Percentiles rank a stretch among this genome's conserved stretches.
phyloP scores from a whole-genome alignment of 2,329 filamentous ascomycete species.

The Fusarium sp. region DNA sequence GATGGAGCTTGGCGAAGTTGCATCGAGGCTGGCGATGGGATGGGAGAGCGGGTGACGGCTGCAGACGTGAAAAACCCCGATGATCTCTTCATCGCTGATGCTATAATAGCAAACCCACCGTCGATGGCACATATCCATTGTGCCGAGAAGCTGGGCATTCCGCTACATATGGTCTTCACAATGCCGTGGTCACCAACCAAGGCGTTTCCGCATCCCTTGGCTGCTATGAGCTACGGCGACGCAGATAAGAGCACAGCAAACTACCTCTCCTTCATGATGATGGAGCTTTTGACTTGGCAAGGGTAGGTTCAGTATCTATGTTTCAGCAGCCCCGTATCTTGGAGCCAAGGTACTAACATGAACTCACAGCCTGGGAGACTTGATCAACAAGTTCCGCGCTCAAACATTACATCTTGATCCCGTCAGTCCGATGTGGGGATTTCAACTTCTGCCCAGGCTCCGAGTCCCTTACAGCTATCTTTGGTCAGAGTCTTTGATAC shows the following conservation, averaged over 20 bases:
- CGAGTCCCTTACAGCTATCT: slow-evolving; percentile 77
- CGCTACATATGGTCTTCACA: slow-evolving; percentile 65
- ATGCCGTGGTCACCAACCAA: slow-evolving; percentile 79
- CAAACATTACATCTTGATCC: slow-evolving; percentile 72
- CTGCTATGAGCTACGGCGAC: slow-evolving; percentile 53
- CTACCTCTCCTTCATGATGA: slow-evolving; percentile 55
- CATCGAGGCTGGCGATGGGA: slow-evolving; percentile 52
- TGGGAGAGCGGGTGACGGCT: slow-evolving; percentile 43
- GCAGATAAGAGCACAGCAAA: slow-evolving; percentile 41
- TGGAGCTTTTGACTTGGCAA: slow-evolving; percentile 82
- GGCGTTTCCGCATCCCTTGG: slow-evolving; percentile 43
- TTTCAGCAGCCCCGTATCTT: background rate
- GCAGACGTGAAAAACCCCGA: slow-evolving; percentile 40
- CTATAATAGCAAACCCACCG: slow-evolving; percentile 67
- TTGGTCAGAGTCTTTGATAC: slow-evolving; percentile 76
- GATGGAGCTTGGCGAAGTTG: slow-evolving; percentile 53
- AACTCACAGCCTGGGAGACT: slow-evolving; percentile 65
- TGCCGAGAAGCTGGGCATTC: slow-evolving; percentile 61
- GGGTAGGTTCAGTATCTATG: slow-evolving; percentile 54
- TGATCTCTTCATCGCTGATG: slow-evolving; percentile 64
- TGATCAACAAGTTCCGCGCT: slow-evolving; percentile 77
- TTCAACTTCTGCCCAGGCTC: slow-evolving; percentile 71
- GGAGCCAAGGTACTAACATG: background rate
- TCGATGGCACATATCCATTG: slow-evolving; percentile 65
- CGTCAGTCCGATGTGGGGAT: slow-evolving; percentile 74